Evolutionary conservation across 352 stramenopile species (phyloP).

Genomic region (Phytophthora megakarya): DNA sequence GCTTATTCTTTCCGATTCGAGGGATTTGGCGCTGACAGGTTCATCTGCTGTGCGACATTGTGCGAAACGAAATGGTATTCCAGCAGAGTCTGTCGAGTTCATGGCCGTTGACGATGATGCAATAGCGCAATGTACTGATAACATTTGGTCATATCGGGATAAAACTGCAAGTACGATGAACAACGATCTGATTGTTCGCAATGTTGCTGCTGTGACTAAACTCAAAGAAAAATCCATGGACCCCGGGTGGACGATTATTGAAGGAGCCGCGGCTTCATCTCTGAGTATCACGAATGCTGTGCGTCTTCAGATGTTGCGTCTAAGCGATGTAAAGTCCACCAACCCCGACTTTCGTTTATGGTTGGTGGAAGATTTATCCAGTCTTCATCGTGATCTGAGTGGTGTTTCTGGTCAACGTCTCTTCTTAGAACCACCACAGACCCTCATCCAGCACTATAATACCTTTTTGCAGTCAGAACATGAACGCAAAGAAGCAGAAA

Average conservation of each 20-base stretch:
- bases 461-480: constrained; percentile 22
- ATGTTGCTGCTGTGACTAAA: constrained; percentile 19
- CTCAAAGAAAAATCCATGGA: constrained; percentile 38
- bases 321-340: constrained; percentile 34
- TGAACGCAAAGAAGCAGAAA: constrained; percentile 17
- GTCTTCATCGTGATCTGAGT: neutral
- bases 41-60: constrained; percentile 25
- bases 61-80: constrained; percentile 20
- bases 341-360: constrained; percentile 43
- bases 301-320: constrained; percentile 36
- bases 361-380: constrained; percentile 31
- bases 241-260: constrained; percentile 39
- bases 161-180: neutral
- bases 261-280: constrained; percentile 25
- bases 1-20: constrained; percentile 31
- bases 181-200: constrained; percentile 5
- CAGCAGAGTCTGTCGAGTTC: constrained; percentile 20
- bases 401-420: constrained; percentile 25
- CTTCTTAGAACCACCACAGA: constrained; percentile 43
- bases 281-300: constrained; percentile 31
- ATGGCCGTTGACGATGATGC: constrained; percentile 7
- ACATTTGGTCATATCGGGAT: constrained; percentile 20
- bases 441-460: constrained; percentile 34
- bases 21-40: constrained; percentile 4
- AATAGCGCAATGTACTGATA: neutral